Base-by-base conservation (phyloP, 169 alveolate genomes). In the Plasmodium inui region DNA sequence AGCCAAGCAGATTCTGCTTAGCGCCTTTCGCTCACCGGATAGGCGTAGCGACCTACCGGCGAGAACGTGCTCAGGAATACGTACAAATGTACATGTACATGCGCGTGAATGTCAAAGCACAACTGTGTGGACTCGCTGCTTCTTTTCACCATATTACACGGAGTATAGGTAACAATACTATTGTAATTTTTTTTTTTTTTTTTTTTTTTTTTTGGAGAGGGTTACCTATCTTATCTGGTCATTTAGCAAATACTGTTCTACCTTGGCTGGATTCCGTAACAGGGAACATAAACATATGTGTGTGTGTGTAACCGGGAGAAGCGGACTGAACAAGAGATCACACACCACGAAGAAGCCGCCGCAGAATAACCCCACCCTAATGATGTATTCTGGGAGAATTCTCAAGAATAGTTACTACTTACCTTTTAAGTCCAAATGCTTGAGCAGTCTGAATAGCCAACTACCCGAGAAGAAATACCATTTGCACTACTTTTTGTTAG, bases 401-500 rank as follows among this genome's bases (percentile, higher is more conserved):
- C 34, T 80, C 19, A 78, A 89, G 46, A 89, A 89, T 70, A 79
- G 78, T 19, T 89, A 89, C 34, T 67, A 70, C 72, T 89, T 81
- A 70, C 94, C 89, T 12, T 80, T 28, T 70, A 89, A 89, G 55
- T 55, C 88, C n/a, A 89, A 73, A 53, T 89, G 94, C 32, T 57
- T 89, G 57, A 80, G 84, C 79, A 80, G 73, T 46, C 78, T 81
- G 72, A 79, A 67, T 53, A 32, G 26, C 50, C 39, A 30, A 28
- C 74, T 89, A 39, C 44, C 61, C 71, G 72, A 57, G 14, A 74
- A 78, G 61, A 7, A 61, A 80, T 89, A 89, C 73, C 81, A 89
- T 67, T 70, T 89, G 46, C 94, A 89, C 72, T 89, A 89, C 73
- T 89, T 89, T 44, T 10, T 89, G 44, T 34, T 89, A 79, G 73